phyloP scores from a whole-genome alignment of 1,139 yeast genomes.

The Diutina catenulata region DNA sequence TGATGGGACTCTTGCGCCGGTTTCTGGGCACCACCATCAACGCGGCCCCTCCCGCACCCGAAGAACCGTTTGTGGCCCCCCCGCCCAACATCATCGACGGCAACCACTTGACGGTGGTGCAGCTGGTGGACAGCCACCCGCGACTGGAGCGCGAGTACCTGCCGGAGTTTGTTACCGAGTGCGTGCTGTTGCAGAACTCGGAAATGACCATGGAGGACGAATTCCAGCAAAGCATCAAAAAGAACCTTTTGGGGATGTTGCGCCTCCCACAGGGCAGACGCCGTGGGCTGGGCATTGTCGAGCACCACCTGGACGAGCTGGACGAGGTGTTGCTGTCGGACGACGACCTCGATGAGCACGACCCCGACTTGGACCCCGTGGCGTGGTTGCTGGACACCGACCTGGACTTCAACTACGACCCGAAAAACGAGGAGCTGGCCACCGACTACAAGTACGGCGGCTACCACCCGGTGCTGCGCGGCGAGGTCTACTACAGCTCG shows the following conservation, averaged over 20 bases:
- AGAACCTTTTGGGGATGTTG: conserved; percentile 1
- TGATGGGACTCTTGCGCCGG: conserved; percentile 4
- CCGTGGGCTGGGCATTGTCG: not conserved
- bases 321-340: not conserved
- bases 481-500: conserved; percentile 40
- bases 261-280: not conserved
- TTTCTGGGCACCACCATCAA: conserved; percentile 1
- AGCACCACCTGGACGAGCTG: not conserved
- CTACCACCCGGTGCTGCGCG: conserved; percentile 73
- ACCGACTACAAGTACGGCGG: conserved; percentile 76
- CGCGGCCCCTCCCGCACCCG: too few species aligned
- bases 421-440: conserved; percentile 52
- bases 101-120: not conserved
- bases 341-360: conserved; percentile 1
- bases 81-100: not conserved
- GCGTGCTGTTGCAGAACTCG: conserved; percentile 27
- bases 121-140: not conserved
- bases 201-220: conserved; percentile 20
- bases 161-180: conserved; percentile 20
- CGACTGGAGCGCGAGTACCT: not conserved
- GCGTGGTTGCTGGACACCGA: conserved; percentile 3
- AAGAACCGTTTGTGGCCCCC: not conserved
- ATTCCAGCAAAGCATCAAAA: not conserved
- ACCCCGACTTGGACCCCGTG: conserved; percentile 3
- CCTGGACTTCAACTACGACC: conserved; percentile 11